phyloP scores from a whole-genome alignment of 305 asterid genomes.

The Salvia sclarea region DNA sequence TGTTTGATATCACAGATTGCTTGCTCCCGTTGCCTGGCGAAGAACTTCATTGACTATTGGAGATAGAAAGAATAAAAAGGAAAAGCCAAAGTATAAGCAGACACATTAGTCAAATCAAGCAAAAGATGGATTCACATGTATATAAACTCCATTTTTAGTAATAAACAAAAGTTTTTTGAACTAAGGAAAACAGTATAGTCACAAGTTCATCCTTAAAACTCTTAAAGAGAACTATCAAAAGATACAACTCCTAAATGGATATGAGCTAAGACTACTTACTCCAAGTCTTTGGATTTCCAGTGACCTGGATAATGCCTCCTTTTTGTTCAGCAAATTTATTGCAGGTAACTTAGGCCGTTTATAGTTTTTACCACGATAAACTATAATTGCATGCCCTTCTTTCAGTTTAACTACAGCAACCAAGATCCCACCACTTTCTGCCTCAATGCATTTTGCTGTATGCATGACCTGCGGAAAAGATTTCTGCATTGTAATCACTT shows the following conservation, averaged over 20 bases:
- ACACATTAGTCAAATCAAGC: not conserved
- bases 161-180: not conserved
- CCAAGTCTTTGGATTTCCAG: conserved; percentile 90
- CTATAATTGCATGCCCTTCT: conserved; percentile 85
- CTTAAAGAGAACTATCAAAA: not conserved
- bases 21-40: conserved; percentile 66
- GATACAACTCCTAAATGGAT: conserved; percentile 8
- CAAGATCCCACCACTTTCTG: conserved; percentile 78
- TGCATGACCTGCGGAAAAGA: conserved; percentile 58
- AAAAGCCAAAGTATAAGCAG: conserved; percentile 19
- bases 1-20: conserved; percentile 48
- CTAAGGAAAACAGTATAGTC: not conserved
- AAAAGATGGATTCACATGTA: conserved; percentile 16
- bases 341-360: conserved; percentile 60
- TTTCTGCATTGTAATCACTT: conserved; percentile 89
- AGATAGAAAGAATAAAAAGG: conserved; percentile 20
- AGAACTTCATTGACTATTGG: conserved; percentile 78
- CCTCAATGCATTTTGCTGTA: conserved; percentile 67
- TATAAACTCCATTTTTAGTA: not conserved
- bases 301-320: conserved; percentile 77
- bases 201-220: not conserved
- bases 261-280: conserved; percentile 51
- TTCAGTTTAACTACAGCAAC: conserved; percentile 72
- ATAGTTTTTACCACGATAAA: conserved; percentile 96
- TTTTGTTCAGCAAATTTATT: conserved; percentile 62